phyloP scores from a whole-genome alignment of 768 basidiomycete genomes.

The Boletellus ananiceps region DNA sequence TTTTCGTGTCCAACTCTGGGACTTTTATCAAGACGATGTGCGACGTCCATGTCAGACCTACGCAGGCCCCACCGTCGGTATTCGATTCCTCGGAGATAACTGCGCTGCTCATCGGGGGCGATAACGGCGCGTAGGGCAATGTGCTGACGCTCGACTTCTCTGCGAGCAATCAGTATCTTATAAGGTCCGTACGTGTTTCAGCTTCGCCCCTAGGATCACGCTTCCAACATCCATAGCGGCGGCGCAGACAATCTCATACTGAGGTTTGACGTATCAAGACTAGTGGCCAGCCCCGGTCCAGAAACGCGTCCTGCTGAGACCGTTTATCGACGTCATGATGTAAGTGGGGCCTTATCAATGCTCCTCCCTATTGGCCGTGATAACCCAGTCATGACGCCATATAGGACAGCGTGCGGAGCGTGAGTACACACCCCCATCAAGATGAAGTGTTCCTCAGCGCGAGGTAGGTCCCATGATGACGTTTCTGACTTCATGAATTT shows the following conservation, averaged over 20 bases:
- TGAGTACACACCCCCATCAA: slow-evolving; percentile 61
- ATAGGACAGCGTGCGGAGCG: slow-evolving; percentile 62
- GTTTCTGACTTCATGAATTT: slow-evolving; percentile 11
- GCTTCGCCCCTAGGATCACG: slow-evolving; percentile 11
- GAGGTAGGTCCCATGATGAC: slow-evolving; percentile 40
- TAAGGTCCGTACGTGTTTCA: slow-evolving; percentile 47
- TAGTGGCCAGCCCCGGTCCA: slow-evolving; percentile 18
- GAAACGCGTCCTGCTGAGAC: slow-evolving; percentile 16
- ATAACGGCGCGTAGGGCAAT: slow-evolving; percentile 47
- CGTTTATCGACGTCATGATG: slow-evolving; percentile 31
- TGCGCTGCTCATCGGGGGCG: slow-evolving; percentile 5
- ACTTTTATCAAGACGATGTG: slow-evolving; percentile 59
- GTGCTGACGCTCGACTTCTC: slow-evolving; percentile 72
- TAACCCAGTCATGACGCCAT: slow-evolving; percentile 11
- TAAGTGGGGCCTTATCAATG: slow-evolving; percentile 14
- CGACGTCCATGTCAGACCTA: slow-evolving; percentile 39
- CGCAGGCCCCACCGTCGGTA: slow-evolving; percentile 40
- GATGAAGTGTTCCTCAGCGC: slow-evolving; percentile 68
- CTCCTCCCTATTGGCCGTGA: slow-evolving; percentile 18
- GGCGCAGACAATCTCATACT: slow-evolving; percentile 49
- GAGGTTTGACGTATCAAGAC: slow-evolving; percentile 49
- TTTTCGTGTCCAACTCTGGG: slow-evolving; percentile 55
- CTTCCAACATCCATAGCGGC: slow-evolving; percentile 37
- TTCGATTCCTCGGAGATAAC: slow-evolving; percentile 26
- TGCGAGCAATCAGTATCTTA: slow-evolving; percentile 55